phyloP scores from a whole-genome alignment of 2,329 filamentous ascomycete species.

The Alternaria conjuncta region DNA sequence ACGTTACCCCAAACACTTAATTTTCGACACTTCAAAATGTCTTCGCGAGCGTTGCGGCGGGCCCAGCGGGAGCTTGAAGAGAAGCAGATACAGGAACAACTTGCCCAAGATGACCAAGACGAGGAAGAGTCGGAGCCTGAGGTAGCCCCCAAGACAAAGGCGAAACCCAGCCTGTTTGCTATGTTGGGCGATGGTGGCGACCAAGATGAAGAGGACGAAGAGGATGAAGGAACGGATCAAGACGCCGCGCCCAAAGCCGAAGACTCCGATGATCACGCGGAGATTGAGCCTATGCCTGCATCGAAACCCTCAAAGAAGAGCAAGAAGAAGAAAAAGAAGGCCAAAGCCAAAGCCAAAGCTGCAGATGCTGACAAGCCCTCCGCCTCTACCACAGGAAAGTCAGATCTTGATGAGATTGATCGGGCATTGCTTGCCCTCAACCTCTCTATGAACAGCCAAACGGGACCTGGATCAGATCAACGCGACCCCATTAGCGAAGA shows the following conservation, averaged over 20 bases:
- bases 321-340: conserved; percentile 70
- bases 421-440: conserved; percentile 65
- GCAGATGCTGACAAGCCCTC: conserved; percentile 24
- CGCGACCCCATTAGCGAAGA: conserved; percentile 43
- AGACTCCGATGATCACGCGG: conserved; percentile 32
- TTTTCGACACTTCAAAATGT: conserved; percentile 56
- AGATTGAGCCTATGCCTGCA: conserved; percentile 29
- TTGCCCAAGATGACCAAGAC: conserved; percentile 44
- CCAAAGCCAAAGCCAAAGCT: conserved; percentile 59
- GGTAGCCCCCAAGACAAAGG: conserved; percentile 28
- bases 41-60: conserved; percentile 69
- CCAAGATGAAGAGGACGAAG: conserved; percentile 46
- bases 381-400: conserved; percentile 30
- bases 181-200: conserved; percentile 53
- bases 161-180: conserved; percentile 55
- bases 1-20: conserved; percentile 14
- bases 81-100: conserved; percentile 55
- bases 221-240: conserved; percentile 36
- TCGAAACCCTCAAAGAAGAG: conserved; percentile 50
- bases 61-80: conserved; percentile 68
- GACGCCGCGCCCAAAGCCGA: conserved; percentile 37
- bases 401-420: conserved; percentile 69
- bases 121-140: conserved; percentile 51
- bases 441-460: conserved; percentile 35
- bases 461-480: conserved; percentile 23